Evolutionary conservation across 2,329 filamentous ascomycete species (phyloP), one percentile per base, ranked within the genome.

Genomic region (Pyrenophora teres): DNA sequence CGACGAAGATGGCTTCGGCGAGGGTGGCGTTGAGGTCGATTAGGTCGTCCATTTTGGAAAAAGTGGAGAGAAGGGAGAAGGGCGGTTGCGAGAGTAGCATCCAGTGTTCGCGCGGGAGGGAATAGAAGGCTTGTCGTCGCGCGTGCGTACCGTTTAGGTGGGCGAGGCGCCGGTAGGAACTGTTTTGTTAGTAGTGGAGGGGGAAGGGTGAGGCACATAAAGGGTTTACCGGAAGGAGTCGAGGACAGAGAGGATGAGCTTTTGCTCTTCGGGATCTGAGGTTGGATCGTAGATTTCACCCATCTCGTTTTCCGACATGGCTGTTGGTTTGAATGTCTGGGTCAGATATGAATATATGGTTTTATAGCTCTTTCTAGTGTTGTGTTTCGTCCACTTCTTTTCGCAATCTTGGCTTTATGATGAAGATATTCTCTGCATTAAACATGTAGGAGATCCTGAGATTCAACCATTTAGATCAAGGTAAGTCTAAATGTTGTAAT

Each of bases 131-230:
- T 73, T 94, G 92, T 23, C 95, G 87, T 18, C 94, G 87, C 15
- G 92, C 82, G 73, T 97, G 93, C 4, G 93, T 97, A 59, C 89
- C 87, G 74, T 96, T 95, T 77, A 89, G 89, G 72, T 97, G 93
- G 4, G 92, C 89, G 19, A 86, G 84, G 65, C 87, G 88, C 59
- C 89, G 87, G 72, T 97, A 97, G 75, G 92, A 89, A 47, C 91
- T 95, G 37, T 25, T 1, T 25, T 54, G 31, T 51, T 27, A 51
- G 51, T 27, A 12, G 19, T 27, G 13, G 3, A 9, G 15, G 12
- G 13, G 18, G 10, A 19, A 30, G 31, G 35, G 31, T 18, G 36
- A 13, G 48, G 25, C 40, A 30, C 13, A 4, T 38, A 13, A 21
- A 18, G 18, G 8, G 27, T 21, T 25, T 80, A 96, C 92, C 87